A percentile compares a stretch with the other conserved stretches of the same genome.
Evolutionary conservation across 768 basidiomycete genomes (phyloP).

Genomic region (Phanerochaete carnosa): DNA sequence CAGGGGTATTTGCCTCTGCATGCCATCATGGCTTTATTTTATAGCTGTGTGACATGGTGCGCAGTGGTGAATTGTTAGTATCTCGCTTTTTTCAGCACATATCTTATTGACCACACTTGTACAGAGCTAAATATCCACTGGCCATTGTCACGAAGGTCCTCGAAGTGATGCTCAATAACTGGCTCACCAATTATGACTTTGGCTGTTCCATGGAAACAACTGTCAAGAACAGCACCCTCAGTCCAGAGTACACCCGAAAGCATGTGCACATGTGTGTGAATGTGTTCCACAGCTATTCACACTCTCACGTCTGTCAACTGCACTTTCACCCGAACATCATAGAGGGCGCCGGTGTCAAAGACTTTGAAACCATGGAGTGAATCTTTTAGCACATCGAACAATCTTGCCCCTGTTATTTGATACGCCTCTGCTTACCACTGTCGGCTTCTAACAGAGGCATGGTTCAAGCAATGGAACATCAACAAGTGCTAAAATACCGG

Average conservation of each 20-base stretch:
- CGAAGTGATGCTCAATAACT: neutral
- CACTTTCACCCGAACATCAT: constrained; percentile 24
- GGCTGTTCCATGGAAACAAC: constrained; percentile 17
- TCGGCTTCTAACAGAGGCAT: constrained; percentile 1
- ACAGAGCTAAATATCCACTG: constrained; percentile 22
- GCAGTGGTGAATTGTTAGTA: constrained; percentile 21
- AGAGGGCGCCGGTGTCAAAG: too few relatives aligned
- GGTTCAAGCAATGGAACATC: constrained; percentile 15
- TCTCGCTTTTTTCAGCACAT: neutral
- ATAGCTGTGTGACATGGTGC: constrained; percentile 14
- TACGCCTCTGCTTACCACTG: constrained; percentile 12
- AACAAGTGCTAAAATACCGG: constrained; percentile 27
- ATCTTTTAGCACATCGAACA: constrained; percentile 31
- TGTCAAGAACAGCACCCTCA: constrained; percentile 9
- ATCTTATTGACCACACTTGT: neutral
- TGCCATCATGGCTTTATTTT: constrained; percentile 21
- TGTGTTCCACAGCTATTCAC: constrained; percentile 34
- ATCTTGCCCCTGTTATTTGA: constrained; percentile 12
- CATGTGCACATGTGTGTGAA: constrained; percentile 13
- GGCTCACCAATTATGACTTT: constrained; percentile 15
- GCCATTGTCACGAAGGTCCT: constrained; percentile 11
- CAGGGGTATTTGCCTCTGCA: constrained; percentile 32
- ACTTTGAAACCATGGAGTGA: too few relatives aligned
- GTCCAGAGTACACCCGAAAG: neutral
- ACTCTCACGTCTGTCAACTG: constrained; percentile 32